These are phyloP conservation scores for Keithomyces neogunnii DNA, from an alignment of 2,329 filamentous ascomycete genomes.

Conservation along the genomic window DNA sequence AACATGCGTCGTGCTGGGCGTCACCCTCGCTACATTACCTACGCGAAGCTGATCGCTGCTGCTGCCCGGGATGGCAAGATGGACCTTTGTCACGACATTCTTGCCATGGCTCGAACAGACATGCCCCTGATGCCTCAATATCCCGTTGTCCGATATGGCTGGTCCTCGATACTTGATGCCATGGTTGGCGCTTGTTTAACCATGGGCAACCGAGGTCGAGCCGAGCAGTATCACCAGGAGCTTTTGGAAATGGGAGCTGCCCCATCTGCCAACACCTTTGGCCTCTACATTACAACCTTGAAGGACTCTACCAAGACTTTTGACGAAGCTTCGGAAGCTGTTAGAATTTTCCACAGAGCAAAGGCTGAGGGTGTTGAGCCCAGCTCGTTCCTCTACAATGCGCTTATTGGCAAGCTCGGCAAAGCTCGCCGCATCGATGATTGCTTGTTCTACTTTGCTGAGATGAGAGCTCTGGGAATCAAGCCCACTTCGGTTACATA, in stretches of 20 bases:
- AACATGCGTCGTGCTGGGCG: constrained; percentile 90
- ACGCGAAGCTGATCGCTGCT: constrained; percentile 87
- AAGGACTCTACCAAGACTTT: constrained; percentile 97
- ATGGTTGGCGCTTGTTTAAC: constrained; percentile 92
- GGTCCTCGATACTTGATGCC: constrained; percentile 91
- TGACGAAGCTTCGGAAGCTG: constrained; percentile 91
- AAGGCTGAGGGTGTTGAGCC: constrained; percentile 91
- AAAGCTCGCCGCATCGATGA: constrained; percentile 97
- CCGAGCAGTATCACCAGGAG: constrained; percentile 84
- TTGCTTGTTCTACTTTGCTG: constrained; percentile 94
- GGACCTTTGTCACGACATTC: constrained; percentile 75
- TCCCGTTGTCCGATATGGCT: constrained; percentile 82
- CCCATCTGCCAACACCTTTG: constrained; percentile 94
- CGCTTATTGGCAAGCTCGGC: constrained; percentile 93
- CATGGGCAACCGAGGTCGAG: constrained; percentile 69
- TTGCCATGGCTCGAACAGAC: constrained; percentile 82
- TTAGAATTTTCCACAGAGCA: constrained; percentile 94
- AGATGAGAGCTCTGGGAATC: constrained; percentile 90
- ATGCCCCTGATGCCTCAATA: constrained; percentile 80
- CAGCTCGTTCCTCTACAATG: constrained; percentile 96
- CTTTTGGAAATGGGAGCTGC: constrained; percentile 82
- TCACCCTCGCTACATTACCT: constrained; percentile 92
- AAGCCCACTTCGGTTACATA: constrained; percentile 97
- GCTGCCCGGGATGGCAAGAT: constrained; percentile 79
- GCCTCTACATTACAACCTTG: constrained; percentile 96